These are phyloP conservation scores for Penicillium sclerotigenum DNA, from an alignment of 2,329 filamentous ascomycete genomes.

Conservation along the genomic window DNA sequence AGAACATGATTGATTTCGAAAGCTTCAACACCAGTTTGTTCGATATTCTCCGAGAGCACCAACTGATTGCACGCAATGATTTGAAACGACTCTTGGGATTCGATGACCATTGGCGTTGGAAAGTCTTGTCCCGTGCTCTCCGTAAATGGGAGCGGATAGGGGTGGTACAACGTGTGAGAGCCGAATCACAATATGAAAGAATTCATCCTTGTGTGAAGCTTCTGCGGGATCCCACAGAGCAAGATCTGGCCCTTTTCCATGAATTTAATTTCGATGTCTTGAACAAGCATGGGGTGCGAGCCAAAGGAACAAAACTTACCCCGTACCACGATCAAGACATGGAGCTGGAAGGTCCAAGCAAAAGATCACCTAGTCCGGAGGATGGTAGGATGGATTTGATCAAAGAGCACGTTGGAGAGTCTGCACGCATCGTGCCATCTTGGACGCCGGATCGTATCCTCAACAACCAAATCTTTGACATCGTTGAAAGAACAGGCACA, in stretches of 20 bases:
- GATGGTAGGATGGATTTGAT: constrained; percentile 20
- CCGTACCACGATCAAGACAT: constrained; percentile 22
- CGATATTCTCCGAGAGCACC: constrained; percentile 47
- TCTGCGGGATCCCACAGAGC: constrained; percentile 40
- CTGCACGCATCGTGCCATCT: constrained; percentile 44
- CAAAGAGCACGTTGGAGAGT: constrained; percentile 27
- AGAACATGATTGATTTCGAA: constrained; percentile 47
- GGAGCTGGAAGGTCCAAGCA: constrained; percentile 28
- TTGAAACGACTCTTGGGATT: constrained; percentile 50
- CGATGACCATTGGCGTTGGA: constrained; percentile 38
- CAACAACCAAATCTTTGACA: constrained; percentile 52
- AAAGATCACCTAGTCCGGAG: constrained; percentile 8
- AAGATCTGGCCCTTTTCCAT: constrained; percentile 41
- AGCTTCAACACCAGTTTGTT: constrained; percentile 50
- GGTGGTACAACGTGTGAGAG: constrained; percentile 44
- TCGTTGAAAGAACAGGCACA: constrained; percentile 47
- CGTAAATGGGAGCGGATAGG: constrained; percentile 47
- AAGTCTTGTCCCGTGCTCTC: constrained; percentile 42
- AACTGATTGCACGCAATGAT: constrained; percentile 53
- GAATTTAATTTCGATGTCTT: constrained; percentile 33
- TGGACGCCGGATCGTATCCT: constrained; percentile 56
- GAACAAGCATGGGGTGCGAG: constrained; percentile 21
- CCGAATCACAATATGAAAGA: constrained; percentile 42
- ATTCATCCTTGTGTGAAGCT: constrained; percentile 45
- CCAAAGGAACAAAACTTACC: constrained; percentile 6